Conservation (phyloP, 139 green algal species). For the Coccomyxa sp. region DNA sequence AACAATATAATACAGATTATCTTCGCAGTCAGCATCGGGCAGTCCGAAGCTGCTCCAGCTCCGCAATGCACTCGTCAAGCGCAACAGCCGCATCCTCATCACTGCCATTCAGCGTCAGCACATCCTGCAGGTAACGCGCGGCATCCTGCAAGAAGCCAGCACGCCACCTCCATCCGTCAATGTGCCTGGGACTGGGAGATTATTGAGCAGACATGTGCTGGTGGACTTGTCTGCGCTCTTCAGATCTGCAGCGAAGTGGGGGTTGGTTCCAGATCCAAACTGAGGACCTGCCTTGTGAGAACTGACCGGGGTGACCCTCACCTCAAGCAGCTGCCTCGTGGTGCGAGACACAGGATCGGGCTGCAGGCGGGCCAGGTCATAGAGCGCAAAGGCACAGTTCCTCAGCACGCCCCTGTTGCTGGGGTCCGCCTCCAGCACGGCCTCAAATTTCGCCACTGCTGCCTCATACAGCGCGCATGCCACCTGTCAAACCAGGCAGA, state of each 20-base stretch:
- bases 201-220: too few relatives aligned
- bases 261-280: too few relatives aligned
- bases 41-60: background rate
- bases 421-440: slow-evolving; percentile 14
- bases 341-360: background rate
- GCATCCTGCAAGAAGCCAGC: background rate
- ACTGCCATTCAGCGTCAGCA: background rate
- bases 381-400: slow-evolving; percentile 1
- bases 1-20: background rate
- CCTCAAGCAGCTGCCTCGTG: slow-evolving; percentile 2
- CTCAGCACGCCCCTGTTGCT: slow-evolving; percentile 1
- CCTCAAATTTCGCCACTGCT: slow-evolving; percentile 18
- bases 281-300: too few relatives aligned
- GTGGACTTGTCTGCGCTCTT: too few relatives aligned
- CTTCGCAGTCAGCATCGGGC: background rate
- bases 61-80: background rate
- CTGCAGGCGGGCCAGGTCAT: slow-evolving; percentile 10
- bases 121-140: background rate
- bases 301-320: background rate
- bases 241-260: too few relatives aligned
- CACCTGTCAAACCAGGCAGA: background rate
- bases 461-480: slow-evolving; percentile 14
- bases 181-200: background rate
- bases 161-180: background rate
- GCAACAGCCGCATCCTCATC: background rate